Evolutionary conservation across 495 filamentous ascomycete genomes (phyloP).

Genomic region (Neurospora sp.): DNA sequence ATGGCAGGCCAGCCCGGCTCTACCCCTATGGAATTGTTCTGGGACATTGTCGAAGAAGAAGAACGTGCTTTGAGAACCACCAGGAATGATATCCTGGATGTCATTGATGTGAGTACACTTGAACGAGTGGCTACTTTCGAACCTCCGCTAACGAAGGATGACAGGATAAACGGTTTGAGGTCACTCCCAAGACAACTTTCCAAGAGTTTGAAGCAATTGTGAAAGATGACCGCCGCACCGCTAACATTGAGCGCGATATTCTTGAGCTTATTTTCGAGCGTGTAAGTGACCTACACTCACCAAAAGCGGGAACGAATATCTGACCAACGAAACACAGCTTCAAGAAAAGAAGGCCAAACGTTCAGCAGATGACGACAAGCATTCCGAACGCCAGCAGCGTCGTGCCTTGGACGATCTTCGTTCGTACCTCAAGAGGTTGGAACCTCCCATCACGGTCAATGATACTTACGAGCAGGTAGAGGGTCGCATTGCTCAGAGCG

Average conservation of each 20-base stretch:
- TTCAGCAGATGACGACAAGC: slow-evolving; percentile 68
- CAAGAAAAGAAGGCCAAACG: slow-evolving; percentile 61
- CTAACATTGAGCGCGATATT: slow-evolving; percentile 68
- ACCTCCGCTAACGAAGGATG: slow-evolving; percentile 1
- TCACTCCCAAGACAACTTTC: slow-evolving; percentile 74
- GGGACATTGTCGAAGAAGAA: slow-evolving; percentile 93
- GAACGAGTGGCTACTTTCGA: background rate
- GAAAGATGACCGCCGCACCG: slow-evolving; percentile 73
- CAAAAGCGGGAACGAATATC: background rate
- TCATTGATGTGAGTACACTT: slow-evolving; percentile 63
- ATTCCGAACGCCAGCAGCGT: slow-evolving; percentile 77
- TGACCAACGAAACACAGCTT: slow-evolving; percentile 39
- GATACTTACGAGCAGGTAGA: slow-evolving; percentile 85
- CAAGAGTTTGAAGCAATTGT: slow-evolving; percentile 75
- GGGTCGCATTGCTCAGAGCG: slow-evolving; percentile 62
- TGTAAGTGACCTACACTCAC: slow-evolving; percentile 23
- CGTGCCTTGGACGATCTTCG: slow-evolving; percentile 77
- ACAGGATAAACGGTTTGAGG: slow-evolving; percentile 83
- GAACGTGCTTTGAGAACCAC: slow-evolving; percentile 71
- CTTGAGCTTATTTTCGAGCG: slow-evolving; percentile 71
- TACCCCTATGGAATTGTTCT: slow-evolving; percentile 87
- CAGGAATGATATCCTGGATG: slow-evolving; percentile 79
- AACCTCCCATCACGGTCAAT: slow-evolving; percentile 64
- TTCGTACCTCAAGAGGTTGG: slow-evolving; percentile 79
- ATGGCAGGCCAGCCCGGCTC: slow-evolving; percentile 85